These are phyloP conservation scores for Leishmania aethiopica DNA, from an alignment of 208 protist genomes.

Conservation along the genomic window DNA sequence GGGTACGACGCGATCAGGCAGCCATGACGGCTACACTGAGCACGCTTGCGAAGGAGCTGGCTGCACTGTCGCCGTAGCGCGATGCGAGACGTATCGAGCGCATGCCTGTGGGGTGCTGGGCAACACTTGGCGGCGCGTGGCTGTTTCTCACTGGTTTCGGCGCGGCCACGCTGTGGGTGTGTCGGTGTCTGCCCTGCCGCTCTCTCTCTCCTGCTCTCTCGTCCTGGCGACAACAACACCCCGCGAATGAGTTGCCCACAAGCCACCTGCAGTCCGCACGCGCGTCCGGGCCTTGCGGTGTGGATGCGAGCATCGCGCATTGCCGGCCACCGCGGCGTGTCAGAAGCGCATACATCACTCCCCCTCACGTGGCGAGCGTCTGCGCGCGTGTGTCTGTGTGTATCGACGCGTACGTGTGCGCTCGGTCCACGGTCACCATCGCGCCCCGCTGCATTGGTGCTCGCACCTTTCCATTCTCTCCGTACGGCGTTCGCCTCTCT, in stretches of 20 bases:
- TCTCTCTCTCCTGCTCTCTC: background rate
- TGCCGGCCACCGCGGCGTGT: background rate
- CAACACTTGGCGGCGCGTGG: background rate
- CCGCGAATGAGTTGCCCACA: background rate
- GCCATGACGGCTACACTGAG: conserved; percentile 18
- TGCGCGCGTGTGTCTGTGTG: background rate
- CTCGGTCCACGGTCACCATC: background rate
- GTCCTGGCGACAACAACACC: background rate
- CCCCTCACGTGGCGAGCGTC: background rate
- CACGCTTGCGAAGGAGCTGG: background rate
- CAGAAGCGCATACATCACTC: background rate
- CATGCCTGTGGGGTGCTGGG: background rate
- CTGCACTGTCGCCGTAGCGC: background rate
- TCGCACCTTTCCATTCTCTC: background rate
- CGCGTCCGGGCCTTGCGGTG: background rate
- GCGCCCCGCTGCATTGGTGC: background rate
- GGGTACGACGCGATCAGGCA: conserved; percentile 20
- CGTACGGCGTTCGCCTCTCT: background rate
- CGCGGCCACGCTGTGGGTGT: background rate
- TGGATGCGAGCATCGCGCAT: background rate
- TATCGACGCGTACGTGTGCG: background rate
- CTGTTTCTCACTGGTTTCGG: background rate
- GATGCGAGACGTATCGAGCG: background rate
- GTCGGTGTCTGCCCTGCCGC: background rate
- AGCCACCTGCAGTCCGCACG: background rate